phyloP scores from a whole-genome alignment of 73 alveolate genomes.

The Symbiodinium natans region DNA sequence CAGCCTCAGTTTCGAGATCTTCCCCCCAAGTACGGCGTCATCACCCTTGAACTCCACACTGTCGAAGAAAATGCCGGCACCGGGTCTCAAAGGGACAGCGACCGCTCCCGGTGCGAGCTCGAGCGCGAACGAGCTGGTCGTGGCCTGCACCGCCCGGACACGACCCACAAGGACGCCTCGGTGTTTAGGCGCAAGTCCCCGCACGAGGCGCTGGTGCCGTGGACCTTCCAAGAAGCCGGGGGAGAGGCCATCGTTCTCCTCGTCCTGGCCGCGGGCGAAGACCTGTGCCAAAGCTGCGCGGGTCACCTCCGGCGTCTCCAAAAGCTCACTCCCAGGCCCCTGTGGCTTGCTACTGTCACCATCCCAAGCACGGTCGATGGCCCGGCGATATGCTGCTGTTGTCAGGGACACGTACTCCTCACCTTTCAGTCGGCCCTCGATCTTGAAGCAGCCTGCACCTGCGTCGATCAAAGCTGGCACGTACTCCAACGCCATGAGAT shows the following conservation, averaged over 20 bases:
- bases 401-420: constrained; percentile 85
- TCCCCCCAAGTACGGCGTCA: constrained; percentile 39
- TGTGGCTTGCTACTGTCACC: not conserved
- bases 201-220: constrained; percentile 83
- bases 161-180: constrained; percentile 77
- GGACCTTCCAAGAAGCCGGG: constrained; percentile 91
- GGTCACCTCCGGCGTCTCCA: constrained; percentile 19
- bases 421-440: constrained; percentile 92
- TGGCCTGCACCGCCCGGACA: constrained; percentile 57
- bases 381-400: constrained; percentile 91
- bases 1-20: not conserved
- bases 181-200: constrained; percentile 83
- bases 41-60: constrained; percentile 21
- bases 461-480: constrained; percentile 91
- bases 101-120: constrained; percentile 51
- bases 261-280: constrained; percentile 78
- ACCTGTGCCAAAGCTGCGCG: constrained; percentile 88
- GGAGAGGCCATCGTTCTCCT: constrained; percentile 44
- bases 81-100: not conserved
- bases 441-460: constrained; percentile 92
- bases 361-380: constrained; percentile 85
- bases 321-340: constrained; percentile 38
- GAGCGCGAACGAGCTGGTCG: constrained; percentile 24
- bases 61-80: constrained; percentile 78
- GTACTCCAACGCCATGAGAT: constrained; percentile 81